These are phyloP conservation scores for Phytopythium sindhum DNA, from an alignment of 352 stramenopile genomes.

Conservation along the genomic window DNA sequence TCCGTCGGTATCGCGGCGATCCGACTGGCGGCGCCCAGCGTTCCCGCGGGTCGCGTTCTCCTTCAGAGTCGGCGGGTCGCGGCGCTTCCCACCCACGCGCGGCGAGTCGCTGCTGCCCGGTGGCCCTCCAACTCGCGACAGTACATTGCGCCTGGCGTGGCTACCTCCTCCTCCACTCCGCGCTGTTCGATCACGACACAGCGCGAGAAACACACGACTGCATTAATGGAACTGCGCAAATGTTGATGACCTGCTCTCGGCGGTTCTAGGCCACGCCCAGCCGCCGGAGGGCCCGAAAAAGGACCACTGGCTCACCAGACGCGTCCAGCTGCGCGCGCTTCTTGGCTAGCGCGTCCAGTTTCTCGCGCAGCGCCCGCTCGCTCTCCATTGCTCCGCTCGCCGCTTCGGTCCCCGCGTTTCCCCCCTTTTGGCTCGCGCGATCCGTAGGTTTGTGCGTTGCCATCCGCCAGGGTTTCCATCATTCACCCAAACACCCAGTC, in stretches of 20 bases:
- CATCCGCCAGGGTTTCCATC: not conserved
- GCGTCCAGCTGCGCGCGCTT: constrained; percentile 45
- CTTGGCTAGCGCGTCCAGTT: constrained; percentile 49
- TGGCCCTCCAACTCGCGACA: constrained; percentile 26
- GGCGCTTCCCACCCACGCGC: constrained; percentile 12
- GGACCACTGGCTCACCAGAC: constrained; percentile 15
- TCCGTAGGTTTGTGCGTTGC: not conserved
- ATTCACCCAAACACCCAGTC: not conserved
- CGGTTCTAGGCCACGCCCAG: not conserved
- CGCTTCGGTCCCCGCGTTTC: constrained; percentile 13
- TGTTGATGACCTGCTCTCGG: not conserved
- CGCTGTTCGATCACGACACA: not conserved
- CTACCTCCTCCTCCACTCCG: constrained; percentile 1
- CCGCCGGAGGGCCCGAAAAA: not conserved
- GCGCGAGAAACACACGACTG: not conserved
- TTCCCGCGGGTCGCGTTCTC: constrained; percentile 25
- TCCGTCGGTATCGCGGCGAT: constrained; percentile 24
- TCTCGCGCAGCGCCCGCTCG: constrained; percentile 49
- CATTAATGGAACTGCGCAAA: not conserved
- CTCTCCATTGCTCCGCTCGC: constrained; percentile 26
- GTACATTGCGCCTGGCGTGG: constrained; percentile 15
- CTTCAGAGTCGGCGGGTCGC: constrained; percentile 21
- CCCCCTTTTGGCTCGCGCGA: constrained; percentile 12
- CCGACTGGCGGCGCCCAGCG: constrained; percentile 19
- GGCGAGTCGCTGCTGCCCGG: constrained; percentile 11